A percentile compares a stretch with the other conserved stretches of the same genome.
Evolutionary conservation across 148 eudicot genomes (phyloP).

Genomic region (Vaccinium vitisidaea): DNA sequence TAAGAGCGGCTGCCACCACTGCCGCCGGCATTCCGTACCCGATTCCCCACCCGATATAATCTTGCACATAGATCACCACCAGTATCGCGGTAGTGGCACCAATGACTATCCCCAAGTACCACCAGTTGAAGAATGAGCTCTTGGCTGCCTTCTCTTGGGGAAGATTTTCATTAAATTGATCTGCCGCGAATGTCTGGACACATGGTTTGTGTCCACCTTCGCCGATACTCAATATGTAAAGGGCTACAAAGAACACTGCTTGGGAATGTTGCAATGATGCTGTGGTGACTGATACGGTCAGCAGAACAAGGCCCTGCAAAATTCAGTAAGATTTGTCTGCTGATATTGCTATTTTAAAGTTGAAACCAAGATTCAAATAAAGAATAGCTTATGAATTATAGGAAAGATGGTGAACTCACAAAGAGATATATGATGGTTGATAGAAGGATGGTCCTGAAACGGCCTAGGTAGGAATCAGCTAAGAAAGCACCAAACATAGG

Average conservation of each 20-base stretch:
- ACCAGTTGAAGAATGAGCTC: conserved; percentile 82
- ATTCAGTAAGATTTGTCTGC: neutral
- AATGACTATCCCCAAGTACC: conserved; percentile 65
- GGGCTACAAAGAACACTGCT: conserved; percentile 44
- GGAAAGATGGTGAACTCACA: conserved; percentile 26
- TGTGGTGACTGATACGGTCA: conserved; percentile 43
- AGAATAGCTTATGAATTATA: neutral
- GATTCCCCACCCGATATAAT: conserved; percentile 53
- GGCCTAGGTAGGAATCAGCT: conserved; percentile 69
- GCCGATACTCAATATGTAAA: conserved; percentile 51
- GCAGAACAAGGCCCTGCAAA: conserved; percentile 47
- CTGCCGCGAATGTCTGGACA: conserved; percentile 74
- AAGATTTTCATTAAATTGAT: conserved; percentile 60
- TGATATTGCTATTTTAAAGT: neutral
- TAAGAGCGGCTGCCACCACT: conserved; percentile 47
- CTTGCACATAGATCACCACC: conserved; percentile 52
- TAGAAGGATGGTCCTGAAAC: conserved; percentile 55
- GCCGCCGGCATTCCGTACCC: conserved; percentile 52
- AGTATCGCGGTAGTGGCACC: conserved; percentile 49
- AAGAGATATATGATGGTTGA: conserved; percentile 49
- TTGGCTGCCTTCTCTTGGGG: conserved; percentile 47
- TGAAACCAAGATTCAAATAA: too few species aligned
- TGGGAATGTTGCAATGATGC: conserved; percentile 24
- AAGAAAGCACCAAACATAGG: conserved; percentile 49
- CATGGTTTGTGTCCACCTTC: conserved; percentile 86